Conservation (phyloP, 257 asterid species). For the Plectranthus barbatus region DNA sequence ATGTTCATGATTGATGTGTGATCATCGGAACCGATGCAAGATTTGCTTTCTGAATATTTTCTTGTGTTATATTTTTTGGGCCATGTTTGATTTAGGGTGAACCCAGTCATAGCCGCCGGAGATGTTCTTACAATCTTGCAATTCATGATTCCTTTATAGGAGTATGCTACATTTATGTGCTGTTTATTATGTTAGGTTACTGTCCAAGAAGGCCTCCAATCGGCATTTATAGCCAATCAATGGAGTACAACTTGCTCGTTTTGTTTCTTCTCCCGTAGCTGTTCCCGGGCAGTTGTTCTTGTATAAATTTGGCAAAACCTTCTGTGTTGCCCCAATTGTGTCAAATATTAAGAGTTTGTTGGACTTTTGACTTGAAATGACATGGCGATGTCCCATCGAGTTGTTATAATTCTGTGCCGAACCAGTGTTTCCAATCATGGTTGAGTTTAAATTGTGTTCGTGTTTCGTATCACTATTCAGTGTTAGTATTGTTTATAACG, state of each 20-base stretch:
- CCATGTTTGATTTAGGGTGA: background rate
- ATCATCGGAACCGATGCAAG: slow-evolving; percentile 19
- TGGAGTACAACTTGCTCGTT: background rate
- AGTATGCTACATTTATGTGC: slow-evolving; percentile 8
- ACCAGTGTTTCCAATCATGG: background rate
- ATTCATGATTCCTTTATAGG: background rate
- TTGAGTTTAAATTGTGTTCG: background rate
- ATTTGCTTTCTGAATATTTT: slow-evolving; percentile 11
- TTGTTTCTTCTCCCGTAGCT: background rate
- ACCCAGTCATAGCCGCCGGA: background rate
- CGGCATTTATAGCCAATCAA: background rate
- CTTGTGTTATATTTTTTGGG: background rate
- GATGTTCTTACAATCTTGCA: background rate
- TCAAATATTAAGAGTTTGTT: background rate
- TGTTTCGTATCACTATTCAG: background rate
- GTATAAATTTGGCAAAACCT: background rate
- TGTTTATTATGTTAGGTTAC: background rate
- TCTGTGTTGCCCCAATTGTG: background rate
- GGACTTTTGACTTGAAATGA: background rate
- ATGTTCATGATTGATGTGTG: slow-evolving; percentile 22
- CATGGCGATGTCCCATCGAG: background rate
- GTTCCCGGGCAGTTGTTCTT: background rate
- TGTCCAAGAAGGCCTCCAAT: background rate
- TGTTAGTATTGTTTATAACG: background rate
- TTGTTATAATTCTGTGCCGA: background rate